Conservation (phyloP, 2,329 filamentous ascomycete species). For the Zymoseptoria passerinii region DNA sequence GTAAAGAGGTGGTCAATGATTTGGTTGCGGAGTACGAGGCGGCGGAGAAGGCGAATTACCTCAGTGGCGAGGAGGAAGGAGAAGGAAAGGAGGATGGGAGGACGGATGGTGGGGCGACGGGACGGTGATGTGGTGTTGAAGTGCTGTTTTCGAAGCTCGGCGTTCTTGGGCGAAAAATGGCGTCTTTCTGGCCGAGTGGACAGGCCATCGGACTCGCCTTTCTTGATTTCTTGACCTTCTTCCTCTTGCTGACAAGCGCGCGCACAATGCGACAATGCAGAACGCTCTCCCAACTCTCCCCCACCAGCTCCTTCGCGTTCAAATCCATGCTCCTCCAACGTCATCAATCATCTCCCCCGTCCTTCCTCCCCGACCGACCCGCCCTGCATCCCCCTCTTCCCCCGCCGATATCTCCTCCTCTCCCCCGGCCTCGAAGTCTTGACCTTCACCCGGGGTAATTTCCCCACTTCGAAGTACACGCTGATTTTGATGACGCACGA, state of each 20-base stretch:
- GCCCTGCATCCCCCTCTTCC: too few relatives aligned
- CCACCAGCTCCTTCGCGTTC: too few relatives aligned
- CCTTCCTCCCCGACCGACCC: too few relatives aligned
- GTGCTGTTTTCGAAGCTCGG: not conserved
- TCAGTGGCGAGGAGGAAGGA: slow-evolving; percentile 48
- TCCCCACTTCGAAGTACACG: slow-evolving; percentile 22
- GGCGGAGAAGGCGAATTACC: slow-evolving; percentile 81
- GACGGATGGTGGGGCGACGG: slow-evolving; percentile 37
- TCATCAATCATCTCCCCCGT: too few relatives aligned
- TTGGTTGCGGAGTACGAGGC: slow-evolving; percentile 93
- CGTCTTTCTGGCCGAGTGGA: not conserved
- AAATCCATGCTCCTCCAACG: too few relatives aligned
- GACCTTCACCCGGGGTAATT: slow-evolving; percentile 24
- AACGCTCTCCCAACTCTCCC: too few relatives aligned
- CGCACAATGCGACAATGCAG: too few relatives aligned
- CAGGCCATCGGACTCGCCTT: too few relatives aligned
- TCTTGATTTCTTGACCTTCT: too few relatives aligned
- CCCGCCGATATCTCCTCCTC: slow-evolving; percentile 4
- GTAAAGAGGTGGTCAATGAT: slow-evolving; percentile 82
- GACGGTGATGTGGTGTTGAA: slow-evolving; percentile 22
- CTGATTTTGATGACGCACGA: slow-evolving; percentile 25
- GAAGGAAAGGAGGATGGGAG: slow-evolving; percentile 27
- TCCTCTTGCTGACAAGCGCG: too few relatives aligned
- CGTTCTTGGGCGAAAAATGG: not conserved
- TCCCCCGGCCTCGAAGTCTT: slow-evolving; percentile 20